These are phyloP conservation scores for Fusarium lateritium DNA, from an alignment of 2,329 filamentous ascomycete species.

Conservation along the genomic window DNA sequence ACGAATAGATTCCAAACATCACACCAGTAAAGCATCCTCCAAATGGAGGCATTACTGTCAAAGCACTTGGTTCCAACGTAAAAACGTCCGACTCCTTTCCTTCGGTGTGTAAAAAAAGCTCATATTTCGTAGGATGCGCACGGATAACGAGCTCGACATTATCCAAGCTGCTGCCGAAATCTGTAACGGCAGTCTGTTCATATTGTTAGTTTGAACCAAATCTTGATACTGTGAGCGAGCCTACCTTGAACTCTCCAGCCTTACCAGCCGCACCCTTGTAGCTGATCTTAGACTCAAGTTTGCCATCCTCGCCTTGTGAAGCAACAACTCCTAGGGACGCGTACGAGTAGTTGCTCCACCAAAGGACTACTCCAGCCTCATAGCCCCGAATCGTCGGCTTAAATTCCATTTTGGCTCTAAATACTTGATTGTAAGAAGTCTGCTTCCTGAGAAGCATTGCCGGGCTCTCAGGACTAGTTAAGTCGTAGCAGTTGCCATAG, in stretches of 20 bases:
- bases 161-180: not conserved
- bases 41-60: conserved; percentile 36
- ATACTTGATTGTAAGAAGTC: conserved; percentile 58
- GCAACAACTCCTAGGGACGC: conserved; percentile 49
- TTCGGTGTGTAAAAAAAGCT: not conserved
- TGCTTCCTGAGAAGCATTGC: conserved; percentile 70
- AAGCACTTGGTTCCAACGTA: not conserved
- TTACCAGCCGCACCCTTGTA: conserved; percentile 18
- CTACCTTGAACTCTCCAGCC: conserved; percentile 28
- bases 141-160: conserved; percentile 1
- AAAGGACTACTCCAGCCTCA: conserved; percentile 68
- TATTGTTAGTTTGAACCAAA: not conserved
- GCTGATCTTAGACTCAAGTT: not conserved
- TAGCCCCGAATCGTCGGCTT: conserved; percentile 57
- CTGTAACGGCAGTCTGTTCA: not conserved
- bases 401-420: conserved; percentile 63
- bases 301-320: not conserved
- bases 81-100: not conserved
- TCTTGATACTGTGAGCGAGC: accelerated
- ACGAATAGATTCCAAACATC: conserved; percentile 47
- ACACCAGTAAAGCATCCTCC: conserved; percentile 43
- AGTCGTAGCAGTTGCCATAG: conserved; percentile 66
- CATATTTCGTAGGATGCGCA: conserved; percentile 16
- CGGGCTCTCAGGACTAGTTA: conserved; percentile 65
- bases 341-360: conserved; percentile 65